These are phyloP conservation scores for Monilinia vaccinii-corymbosi DNA, from an alignment of 2,329 filamentous ascomycete genomes.

Conservation along the genomic window DNA sequence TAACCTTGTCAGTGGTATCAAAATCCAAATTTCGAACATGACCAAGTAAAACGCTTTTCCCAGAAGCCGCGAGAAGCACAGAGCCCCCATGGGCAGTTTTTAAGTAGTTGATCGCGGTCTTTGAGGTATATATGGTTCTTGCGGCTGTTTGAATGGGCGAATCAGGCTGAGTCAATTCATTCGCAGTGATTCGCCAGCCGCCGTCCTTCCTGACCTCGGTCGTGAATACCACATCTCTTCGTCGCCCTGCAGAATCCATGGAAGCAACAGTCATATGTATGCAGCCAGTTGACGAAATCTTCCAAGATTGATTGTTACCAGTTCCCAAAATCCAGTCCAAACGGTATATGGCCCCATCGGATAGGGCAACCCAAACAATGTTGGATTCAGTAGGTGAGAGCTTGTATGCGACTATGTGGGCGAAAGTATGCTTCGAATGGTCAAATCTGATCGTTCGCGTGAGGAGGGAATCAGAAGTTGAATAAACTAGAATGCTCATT, in stretches of 20 bases:
- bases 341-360: conserved; percentile 46
- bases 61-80: conserved; percentile 47
- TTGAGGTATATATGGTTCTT: conserved; percentile 35
- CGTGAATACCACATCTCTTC: conserved; percentile 30
- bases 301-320: conserved; percentile 36
- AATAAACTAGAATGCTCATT: conserved; percentile 71
- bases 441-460: conserved; percentile 55
- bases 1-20: conserved; percentile 34
- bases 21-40: conserved; percentile 32
- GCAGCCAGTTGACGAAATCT: conserved; percentile 28
- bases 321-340: conserved; percentile 48
- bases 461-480: conserved; percentile 70
- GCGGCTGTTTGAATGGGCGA: conserved; percentile 23
- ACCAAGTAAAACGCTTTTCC: conserved; percentile 52
- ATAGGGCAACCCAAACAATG: conserved; percentile 51
- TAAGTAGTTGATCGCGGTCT: conserved; percentile 37
- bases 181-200: conserved; percentile 29
- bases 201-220: conserved; percentile 26
- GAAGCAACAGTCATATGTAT: conserved; percentile 30
- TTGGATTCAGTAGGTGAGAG: conserved; percentile 37
- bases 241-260: conserved; percentile 28
- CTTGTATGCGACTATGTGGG: conserved; percentile 32
- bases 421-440: conserved; percentile 12
- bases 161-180: conserved; percentile 29
- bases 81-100: conserved; percentile 45